Evolutionary conservation across 1,284 basidiomycete species (phyloP).

Genomic region (Amylostereum areolatum): DNA sequence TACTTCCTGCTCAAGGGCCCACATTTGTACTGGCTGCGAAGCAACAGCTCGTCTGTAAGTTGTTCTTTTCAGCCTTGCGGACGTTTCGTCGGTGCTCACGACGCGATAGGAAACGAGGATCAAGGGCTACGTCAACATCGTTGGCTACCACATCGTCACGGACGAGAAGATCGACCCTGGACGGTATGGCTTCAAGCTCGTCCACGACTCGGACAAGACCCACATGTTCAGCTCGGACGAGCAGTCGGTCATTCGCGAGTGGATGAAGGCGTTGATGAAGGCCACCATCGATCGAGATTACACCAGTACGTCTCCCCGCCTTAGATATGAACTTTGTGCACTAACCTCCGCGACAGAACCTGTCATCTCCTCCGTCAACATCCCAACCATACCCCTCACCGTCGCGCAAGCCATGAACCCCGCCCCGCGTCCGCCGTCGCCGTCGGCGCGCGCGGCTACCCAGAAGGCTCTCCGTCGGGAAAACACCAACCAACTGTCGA

Average conservation of each 20-base stretch:
- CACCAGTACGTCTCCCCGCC: constrained; percentile 50
- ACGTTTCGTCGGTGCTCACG: constrained; percentile 6
- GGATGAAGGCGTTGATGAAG: constrained; percentile 99
- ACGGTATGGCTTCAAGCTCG: constrained; percentile 91
- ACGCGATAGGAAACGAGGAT: constrained; percentile 76
- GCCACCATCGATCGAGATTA: constrained; percentile 94
- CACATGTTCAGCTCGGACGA: constrained; percentile 93
- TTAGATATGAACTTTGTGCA: background rate
- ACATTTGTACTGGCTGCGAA: constrained; percentile 83
- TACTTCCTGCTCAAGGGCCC: constrained; percentile 95
- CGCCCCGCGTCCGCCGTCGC: constrained; percentile 91
- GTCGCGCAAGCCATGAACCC: constrained; percentile 97
- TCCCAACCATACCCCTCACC: constrained; percentile 91
- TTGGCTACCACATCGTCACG: constrained; percentile 89
- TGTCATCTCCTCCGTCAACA: constrained; percentile 95
- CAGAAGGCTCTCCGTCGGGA: constrained; percentile 85
- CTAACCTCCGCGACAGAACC: constrained; percentile 53
- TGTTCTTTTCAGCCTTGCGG: background rate
- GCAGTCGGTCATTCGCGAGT: constrained; percentile 78
- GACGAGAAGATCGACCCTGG: constrained; percentile 93
- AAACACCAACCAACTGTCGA: constrained; percentile 87
- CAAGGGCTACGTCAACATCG: constrained; percentile 92
- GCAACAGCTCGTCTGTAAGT: constrained; percentile 62
- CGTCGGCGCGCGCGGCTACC: constrained; percentile 79
- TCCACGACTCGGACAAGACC: constrained; percentile 84